Evolutionary conservation across 2,329 filamentous ascomycete genomes (phyloP).

Genomic region (Paraphaeosphaeria sporulosa): DNA sequence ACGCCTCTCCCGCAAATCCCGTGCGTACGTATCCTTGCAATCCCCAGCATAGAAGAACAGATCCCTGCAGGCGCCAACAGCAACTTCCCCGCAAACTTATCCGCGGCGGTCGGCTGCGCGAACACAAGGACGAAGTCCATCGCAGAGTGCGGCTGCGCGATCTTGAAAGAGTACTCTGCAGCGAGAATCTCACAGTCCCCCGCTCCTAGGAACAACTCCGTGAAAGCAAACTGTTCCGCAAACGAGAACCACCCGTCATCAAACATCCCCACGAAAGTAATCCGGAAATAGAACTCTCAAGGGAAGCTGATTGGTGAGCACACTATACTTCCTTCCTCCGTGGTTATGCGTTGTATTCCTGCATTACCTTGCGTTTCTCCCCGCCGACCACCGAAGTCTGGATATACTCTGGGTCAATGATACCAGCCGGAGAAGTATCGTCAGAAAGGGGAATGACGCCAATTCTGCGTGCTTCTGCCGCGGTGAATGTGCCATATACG

Average conservation of each 20-base stretch:
- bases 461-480: constrained; percentile 51
- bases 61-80: constrained; percentile 1
- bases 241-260: no score
- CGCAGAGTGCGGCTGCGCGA: no score
- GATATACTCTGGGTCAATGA: not conserved
- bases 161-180: no score
- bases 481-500: constrained; percentile 56
- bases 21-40: not conserved
- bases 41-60: constrained; percentile 4
- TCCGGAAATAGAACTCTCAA: no score
- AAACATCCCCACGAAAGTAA: no score
- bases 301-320: no score
- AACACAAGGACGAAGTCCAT: no score
- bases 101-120: not conserved
- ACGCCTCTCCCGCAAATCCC: not conserved
- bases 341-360: not conserved
- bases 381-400: not conserved
- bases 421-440: not conserved
- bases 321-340: no score
- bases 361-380: not conserved
- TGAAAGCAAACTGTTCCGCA: no score
- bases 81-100: constrained; percentile 5
- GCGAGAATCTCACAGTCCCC: no score
- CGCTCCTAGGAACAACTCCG: no score
- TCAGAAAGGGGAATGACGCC: constrained; percentile 46